Percentiles rank a stretch among this genome's conserved stretches.
Conservation (phyloP, 106 monocot genomes). For the Allium cepa region DNA sequence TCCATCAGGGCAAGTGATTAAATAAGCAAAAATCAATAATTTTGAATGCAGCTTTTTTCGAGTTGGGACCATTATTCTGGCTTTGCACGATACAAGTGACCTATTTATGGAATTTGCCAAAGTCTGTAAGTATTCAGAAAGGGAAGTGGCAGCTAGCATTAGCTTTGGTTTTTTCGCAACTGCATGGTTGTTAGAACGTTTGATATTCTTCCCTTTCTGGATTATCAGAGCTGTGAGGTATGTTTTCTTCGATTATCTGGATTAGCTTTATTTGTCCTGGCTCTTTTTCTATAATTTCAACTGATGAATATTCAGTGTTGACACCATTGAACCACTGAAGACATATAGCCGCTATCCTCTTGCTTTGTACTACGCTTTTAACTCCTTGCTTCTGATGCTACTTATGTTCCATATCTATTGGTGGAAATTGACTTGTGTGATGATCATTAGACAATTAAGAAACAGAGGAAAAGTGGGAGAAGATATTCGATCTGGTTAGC, state of each 20-base stretch:
- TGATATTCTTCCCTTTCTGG: constrained; percentile 89
- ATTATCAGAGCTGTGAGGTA: constrained; percentile 78
- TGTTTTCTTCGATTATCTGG: background rate
- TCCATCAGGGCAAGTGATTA: too few relatives aligned
- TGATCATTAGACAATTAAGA: constrained; percentile 67
- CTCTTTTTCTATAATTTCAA: constrained; percentile 4
- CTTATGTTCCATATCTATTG: constrained; percentile 89
- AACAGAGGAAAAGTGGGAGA: constrained; percentile 89
- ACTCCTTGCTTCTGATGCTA: constrained; percentile 76
- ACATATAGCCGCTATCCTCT: constrained; percentile 20
- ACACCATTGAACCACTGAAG: constrained; percentile 30
- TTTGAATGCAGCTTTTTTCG: constrained; percentile 65
- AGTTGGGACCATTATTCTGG: constrained; percentile 77
- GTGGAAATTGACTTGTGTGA: constrained; percentile 83
- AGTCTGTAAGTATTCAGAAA: constrained; percentile 87
- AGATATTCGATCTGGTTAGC: constrained; percentile 89
- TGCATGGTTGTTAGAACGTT: constrained; percentile 71
- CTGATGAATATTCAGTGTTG: constrained; percentile 38
- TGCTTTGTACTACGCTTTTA: constrained; percentile 67
- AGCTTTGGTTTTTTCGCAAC: constrained; percentile 79
- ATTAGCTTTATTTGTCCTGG: too few relatives aligned
- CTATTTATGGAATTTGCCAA: constrained; percentile 89
- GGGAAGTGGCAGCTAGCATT: constrained; percentile 76
- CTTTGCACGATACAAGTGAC: constrained; percentile 82
- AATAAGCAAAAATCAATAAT: too few relatives aligned